Conservation (phyloP, 257 asterid species). For the Coffea eugenioides region DNA sequence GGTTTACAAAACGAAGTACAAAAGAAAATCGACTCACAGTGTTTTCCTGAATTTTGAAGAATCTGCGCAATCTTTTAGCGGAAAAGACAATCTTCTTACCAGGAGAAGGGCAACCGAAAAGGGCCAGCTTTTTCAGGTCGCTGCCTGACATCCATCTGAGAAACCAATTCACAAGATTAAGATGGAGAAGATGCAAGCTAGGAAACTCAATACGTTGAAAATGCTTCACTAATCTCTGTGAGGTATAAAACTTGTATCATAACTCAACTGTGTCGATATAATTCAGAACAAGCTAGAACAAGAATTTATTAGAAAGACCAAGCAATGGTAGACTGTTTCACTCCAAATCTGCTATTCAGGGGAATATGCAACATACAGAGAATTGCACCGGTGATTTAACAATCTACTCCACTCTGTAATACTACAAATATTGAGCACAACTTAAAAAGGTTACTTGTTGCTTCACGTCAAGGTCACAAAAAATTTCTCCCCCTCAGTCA, state of each 20-base stretch:
- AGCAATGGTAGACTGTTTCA: background rate
- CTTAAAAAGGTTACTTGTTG: background rate
- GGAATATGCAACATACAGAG: background rate
- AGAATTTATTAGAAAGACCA: no score
- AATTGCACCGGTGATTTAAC: no score
- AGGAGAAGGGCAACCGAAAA: slow-evolving; percentile 1
- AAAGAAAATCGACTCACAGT: slow-evolving; percentile 38
- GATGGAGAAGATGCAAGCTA: background rate
- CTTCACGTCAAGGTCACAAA: background rate
- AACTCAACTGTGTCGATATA: background rate
- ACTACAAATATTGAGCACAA: background rate
- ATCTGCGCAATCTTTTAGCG: slow-evolving; percentile 67
- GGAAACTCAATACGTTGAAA: background rate
- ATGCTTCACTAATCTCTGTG: no score
- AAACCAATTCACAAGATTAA: slow-evolving; percentile 26
- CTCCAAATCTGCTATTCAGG: background rate
- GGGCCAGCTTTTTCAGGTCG: slow-evolving; percentile 71
- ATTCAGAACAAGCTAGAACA: background rate
- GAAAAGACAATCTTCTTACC: slow-evolving; percentile 37
- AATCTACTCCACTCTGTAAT: background rate
- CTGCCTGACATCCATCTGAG: slow-evolving; percentile 87
- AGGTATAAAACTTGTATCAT: no score
- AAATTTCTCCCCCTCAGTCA: background rate
- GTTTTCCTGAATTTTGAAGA: slow-evolving; percentile 63
- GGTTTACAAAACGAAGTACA: background rate